phyloP scores from a whole-genome alignment of 2,329 filamentous ascomycete species.

The Penicillium hordei region DNA sequence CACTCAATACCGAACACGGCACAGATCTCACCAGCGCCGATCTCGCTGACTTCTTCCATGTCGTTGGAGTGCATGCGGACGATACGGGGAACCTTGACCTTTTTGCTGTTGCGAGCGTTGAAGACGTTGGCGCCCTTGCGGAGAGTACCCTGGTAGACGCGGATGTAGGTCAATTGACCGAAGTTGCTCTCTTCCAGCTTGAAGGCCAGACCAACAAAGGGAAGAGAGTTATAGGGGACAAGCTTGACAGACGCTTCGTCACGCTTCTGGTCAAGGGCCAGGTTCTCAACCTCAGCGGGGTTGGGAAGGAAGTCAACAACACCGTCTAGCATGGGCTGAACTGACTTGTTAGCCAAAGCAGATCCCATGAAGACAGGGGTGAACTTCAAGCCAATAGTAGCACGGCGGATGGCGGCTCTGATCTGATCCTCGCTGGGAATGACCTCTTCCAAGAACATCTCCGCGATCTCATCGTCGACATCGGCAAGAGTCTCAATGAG shows the following conservation, averaged over 20 bases:
- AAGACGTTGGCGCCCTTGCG: slow-evolving; percentile 86
- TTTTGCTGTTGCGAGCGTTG: slow-evolving; percentile 93
- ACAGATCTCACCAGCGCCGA: slow-evolving; percentile 96
- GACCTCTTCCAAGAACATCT: slow-evolving; percentile 86
- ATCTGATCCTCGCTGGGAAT: slow-evolving; percentile 79
- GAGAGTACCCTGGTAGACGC: slow-evolving; percentile 92
- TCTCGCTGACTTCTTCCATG: slow-evolving; percentile 93
- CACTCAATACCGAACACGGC: slow-evolving; percentile 98
- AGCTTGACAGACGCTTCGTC: slow-evolving; percentile 79
- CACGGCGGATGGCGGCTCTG: slow-evolving; percentile 84
- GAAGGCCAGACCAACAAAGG: slow-evolving; percentile 94
- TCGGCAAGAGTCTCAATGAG: slow-evolving; percentile 95
- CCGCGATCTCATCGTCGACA: slow-evolving; percentile 96
- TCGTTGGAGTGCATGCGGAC: slow-evolving; percentile 99
- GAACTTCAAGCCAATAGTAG: slow-evolving; percentile 88
- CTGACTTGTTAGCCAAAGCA: slow-evolving; percentile 87
- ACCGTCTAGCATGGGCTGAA: slow-evolving; percentile 95
- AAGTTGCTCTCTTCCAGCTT: slow-evolving; percentile 99
- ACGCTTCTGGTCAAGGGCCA: slow-evolving; percentile 79
- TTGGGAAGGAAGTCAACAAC: slow-evolving; percentile 96
- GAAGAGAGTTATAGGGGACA: slow-evolving; percentile 87
- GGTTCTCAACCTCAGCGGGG: slow-evolving; percentile 82
- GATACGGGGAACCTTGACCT: slow-evolving; percentile 93
- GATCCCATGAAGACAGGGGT: slow-evolving; percentile 95
- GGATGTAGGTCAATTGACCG: slow-evolving; percentile 95